Conservation (phyloP, 2,329 filamentous ascomycete species). For the Fusarium longipes region DNA sequence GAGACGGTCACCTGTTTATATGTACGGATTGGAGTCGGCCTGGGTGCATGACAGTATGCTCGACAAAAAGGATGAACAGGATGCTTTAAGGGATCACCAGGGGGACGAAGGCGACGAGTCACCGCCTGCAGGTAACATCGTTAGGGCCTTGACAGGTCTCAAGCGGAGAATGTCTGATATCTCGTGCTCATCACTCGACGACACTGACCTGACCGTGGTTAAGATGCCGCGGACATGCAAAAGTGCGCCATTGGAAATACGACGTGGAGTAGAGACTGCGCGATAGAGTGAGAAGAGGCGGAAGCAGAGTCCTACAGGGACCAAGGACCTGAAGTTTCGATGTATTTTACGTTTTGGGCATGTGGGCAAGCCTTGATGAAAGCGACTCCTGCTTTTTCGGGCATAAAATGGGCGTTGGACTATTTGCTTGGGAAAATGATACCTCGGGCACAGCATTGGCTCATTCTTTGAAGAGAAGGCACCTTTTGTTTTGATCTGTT, state of each 20-base stretch:
- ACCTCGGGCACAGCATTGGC: constrained; percentile 35
- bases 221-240: constrained; percentile 57
- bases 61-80: constrained; percentile 53
- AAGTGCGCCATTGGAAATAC: constrained; percentile 54
- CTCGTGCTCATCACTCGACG: constrained; percentile 54
- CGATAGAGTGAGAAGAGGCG: constrained; percentile 14
- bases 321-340: neutral
- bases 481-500: constrained; percentile 11
- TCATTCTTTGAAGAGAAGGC: constrained; percentile 22
- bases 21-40: constrained; percentile 64
- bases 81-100: constrained; percentile 48
- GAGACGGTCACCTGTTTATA: constrained; percentile 59
- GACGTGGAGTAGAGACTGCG: constrained; percentile 45
- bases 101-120: constrained; percentile 38
- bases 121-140: constrained; percentile 38
- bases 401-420: constrained; percentile 34
- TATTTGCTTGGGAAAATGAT: constrained; percentile 27
- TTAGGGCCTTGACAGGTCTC: constrained; percentile 50
- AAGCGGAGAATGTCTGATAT: constrained; percentile 67
- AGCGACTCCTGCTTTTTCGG: constrained; percentile 28
- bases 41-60: constrained; percentile 65
- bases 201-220: constrained; percentile 49
- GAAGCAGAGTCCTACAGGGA: neutral
- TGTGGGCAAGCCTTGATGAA: constrained; percentile 16
- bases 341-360: neutral